Evolutionary conservation across 2,329 filamentous ascomycete species (phyloP), one percentile per base, ranked within the genome.

Genomic region (Penicillium nordicum): DNA sequence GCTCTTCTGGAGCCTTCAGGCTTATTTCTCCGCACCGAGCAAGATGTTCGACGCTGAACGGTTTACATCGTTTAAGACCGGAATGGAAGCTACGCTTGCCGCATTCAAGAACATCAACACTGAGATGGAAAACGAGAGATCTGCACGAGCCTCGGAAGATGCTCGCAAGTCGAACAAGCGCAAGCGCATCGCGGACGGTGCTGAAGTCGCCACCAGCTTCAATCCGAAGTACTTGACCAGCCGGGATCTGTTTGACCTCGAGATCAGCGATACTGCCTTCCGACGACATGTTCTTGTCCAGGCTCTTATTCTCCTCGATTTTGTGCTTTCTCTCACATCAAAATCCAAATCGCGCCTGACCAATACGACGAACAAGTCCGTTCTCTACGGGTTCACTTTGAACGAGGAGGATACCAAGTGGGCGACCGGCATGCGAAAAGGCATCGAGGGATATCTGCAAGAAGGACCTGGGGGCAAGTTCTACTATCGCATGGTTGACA

Each of bases 171-270:
- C 84, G 5, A 76, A 72, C 30, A 96, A 92, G 74, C 84, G 90
- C 55, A 95, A 92, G 72, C 80, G 83, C 42, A 80, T 82, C 11
- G 81, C 76, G 29, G 81, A 84, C 50, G 83, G 84, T 8, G 80
- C 84, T 48, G 86, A 88, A 58, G 77, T 87, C 49, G 81, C 86
- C 25, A 88, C 85, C 68, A 87, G 84, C 25, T 97, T 96, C 76
- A 99, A 99, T 67, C 93, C 95, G 1, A 99, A 97, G 71, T 99
- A 99, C 71, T 82, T 99, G 18, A 99, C 94, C n/a, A 97, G 92
- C 72, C 84, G 89, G 62, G 95, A 99, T 71, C 80, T 99, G 1
- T 99, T 99, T 73, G 91, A 95, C 67, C 84, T 99, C 44, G 94
- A 99, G 82, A 89, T 97, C 60, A 92, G 91, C 72, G 94, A 99